Evolutionary conservation across 768 basidiomycete genomes (phyloP).

Genomic region (Hygrophorus pudorinus): DNA sequence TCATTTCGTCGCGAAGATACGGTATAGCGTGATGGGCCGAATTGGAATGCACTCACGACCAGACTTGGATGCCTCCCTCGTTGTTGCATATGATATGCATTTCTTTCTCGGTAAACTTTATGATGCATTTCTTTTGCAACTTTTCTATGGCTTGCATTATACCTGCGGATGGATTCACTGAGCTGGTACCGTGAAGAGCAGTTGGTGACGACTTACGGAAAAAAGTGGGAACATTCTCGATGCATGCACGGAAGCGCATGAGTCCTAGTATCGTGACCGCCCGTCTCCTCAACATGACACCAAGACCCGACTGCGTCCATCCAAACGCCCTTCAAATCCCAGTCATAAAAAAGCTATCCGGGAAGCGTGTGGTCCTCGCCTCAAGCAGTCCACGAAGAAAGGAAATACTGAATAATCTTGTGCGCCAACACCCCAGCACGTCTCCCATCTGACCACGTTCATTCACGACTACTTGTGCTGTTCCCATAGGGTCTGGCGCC

Average conservation of each 20-base stretch:
- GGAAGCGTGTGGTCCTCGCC: conserved; percentile 76
- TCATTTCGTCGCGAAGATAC: background rate
- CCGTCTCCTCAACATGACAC: no score
- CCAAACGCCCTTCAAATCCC: conserved; percentile 55
- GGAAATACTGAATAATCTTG: conserved; percentile 80
- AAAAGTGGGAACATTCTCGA: conserved; percentile 50
- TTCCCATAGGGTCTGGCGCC: conserved; percentile 35
- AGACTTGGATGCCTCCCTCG: conserved; percentile 82
- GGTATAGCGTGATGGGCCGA: background rate
- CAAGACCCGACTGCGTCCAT: conserved; percentile 45
- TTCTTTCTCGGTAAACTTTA: conserved; percentile 64
- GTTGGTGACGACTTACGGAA: conserved; percentile 30
- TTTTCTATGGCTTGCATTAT: conserved; percentile 79
- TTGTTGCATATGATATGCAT: conserved; percentile 81
- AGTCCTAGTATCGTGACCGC: no score
- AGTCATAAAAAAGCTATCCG: conserved; percentile 52
- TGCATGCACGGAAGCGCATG: no score
- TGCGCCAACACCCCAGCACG: no score
- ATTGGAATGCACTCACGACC: conserved; percentile 33
- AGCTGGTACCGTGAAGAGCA: background rate
- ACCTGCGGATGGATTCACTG: conserved; percentile 31
- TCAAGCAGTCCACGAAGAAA: conserved; percentile 79
- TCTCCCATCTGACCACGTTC: no score
- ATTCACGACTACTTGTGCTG: no score
- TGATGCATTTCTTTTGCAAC: conserved; percentile 74